These are phyloP conservation scores for Penicillium pancosmium DNA, from an alignment of 495 filamentous ascomycete genomes.

Conservation along the genomic window DNA sequence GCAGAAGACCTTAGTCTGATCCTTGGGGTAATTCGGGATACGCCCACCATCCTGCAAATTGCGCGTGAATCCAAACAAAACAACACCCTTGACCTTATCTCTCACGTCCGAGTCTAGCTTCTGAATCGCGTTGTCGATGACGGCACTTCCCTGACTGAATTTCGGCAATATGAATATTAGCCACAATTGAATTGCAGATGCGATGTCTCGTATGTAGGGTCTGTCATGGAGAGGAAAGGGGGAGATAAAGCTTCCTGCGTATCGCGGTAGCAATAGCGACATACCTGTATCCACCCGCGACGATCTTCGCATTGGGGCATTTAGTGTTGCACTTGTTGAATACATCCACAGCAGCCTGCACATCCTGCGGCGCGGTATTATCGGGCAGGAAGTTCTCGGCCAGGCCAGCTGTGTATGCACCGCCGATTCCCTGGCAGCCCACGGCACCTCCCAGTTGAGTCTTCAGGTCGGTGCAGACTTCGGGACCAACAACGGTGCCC, in stretches of 20 bases:
- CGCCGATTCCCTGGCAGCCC: conserved; percentile 37
- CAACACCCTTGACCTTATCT: conserved; percentile 52
- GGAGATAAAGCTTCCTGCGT: too few species aligned
- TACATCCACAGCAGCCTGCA: conserved; percentile 39
- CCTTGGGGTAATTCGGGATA: conserved; percentile 48
- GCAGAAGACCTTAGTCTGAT: conserved; percentile 53
- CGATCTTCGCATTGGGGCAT: conserved; percentile 59
- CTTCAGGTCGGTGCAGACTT: conserved; percentile 36
- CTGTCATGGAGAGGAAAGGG: not conserved
- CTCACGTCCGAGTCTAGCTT: conserved; percentile 40
- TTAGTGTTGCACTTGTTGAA: conserved; percentile 39
- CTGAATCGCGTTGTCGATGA: conserved; percentile 51
- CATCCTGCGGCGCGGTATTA: conserved; percentile 35
- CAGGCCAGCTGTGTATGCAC: conserved; percentile 34
- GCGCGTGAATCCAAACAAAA: conserved; percentile 59
- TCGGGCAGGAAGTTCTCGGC: conserved; percentile 25
- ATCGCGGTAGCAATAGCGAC: not conserved
- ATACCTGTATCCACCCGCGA: conserved; percentile 53
- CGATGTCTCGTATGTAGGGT: too few species aligned
- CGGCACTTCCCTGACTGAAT: conserved; percentile 55
- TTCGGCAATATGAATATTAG: not conserved
- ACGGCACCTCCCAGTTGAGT: conserved; percentile 25
- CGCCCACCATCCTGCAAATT: conserved; percentile 51
- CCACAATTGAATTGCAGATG: not conserved
- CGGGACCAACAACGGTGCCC: conserved; percentile 44